Evolutionary conservation across 176 grass and related monocot genomes (phyloP).

Genomic region (Neostapfia colusana): DNA sequence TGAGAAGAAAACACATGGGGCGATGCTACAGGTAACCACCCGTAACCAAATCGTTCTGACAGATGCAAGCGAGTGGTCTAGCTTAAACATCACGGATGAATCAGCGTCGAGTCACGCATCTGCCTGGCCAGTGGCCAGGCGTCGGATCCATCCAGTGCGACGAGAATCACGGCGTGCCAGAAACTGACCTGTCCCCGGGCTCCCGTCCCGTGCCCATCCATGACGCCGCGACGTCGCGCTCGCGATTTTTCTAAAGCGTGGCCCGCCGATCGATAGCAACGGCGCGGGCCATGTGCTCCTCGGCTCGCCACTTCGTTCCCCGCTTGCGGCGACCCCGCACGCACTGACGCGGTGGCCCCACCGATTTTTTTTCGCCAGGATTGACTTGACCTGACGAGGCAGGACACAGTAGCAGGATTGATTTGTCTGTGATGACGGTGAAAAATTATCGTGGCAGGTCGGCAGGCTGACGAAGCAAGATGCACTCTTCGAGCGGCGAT

Average conservation of each 20-base stretch:
- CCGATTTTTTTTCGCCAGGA: not conserved
- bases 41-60: not conserved
- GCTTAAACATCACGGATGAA: not conserved
- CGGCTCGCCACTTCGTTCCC: too few relatives aligned
- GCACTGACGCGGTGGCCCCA: too few relatives aligned
- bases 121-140: not conserved
- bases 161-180: not conserved
- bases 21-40: not conserved
- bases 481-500: not conserved
- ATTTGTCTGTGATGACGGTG: not conserved
- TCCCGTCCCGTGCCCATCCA: not conserved
- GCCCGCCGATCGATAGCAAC: conserved; percentile 35
- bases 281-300: not conserved
- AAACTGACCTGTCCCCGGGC: conserved; percentile 26
- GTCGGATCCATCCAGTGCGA: too few relatives aligned
- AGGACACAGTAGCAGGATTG: too few relatives aligned
- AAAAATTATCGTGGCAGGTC: conserved; percentile 32
- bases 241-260: conserved; percentile 13
- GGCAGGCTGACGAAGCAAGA: conserved; percentile 21
- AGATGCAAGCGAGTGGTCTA: not conserved
- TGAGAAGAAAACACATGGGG: not conserved
- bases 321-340: too few relatives aligned
- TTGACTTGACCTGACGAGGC: conserved; percentile 4
- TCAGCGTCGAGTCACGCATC: too few relatives aligned
- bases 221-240: not conserved